phyloP scores from a whole-genome alignment of 2,329 filamentous ascomycete species.

The Colletotrichum sp. region DNA sequence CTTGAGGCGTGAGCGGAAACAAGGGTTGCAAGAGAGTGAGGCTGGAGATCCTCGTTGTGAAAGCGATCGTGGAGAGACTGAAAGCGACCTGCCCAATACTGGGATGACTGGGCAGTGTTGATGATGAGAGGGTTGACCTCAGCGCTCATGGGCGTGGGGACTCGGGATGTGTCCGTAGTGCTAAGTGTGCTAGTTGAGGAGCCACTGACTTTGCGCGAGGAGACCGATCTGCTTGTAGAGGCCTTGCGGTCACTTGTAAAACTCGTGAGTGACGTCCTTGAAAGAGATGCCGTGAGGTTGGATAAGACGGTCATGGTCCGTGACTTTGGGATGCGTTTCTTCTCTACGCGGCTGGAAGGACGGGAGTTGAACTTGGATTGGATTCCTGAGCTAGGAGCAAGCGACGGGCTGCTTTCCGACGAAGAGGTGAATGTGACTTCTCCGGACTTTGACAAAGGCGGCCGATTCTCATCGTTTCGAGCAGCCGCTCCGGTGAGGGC shows the following conservation, averaged over 20 bases:
- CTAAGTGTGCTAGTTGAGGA: slow-evolving; percentile 18
- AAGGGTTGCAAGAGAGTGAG: background rate
- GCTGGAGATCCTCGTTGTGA: slow-evolving; percentile 35
- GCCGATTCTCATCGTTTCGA: slow-evolving; percentile 30
- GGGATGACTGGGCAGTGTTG: slow-evolving; percentile 46
- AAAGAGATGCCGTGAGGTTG: slow-evolving; percentile 50
- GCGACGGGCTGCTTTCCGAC: background rate
- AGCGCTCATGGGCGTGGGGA: background rate
- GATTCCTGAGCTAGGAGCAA: background rate
- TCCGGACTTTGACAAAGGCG: background rate
- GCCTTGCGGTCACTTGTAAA: slow-evolving; percentile 5
- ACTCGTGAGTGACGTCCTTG: slow-evolving; percentile 28
- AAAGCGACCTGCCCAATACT: slow-evolving; percentile 70
- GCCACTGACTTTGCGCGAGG: slow-evolving; percentile 17
- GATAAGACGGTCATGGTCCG: slow-evolving; percentile 50
- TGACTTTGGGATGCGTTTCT: slow-evolving; percentile 43
- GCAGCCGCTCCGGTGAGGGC: slow-evolving; percentile 24
- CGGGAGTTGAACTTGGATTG: background rate
- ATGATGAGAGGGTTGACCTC: slow-evolving; percentile 31
- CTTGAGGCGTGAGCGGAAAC: slow-evolving; percentile 9
- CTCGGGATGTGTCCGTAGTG: background rate
- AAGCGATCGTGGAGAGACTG: slow-evolving; percentile 60
- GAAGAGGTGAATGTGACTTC: background rate
- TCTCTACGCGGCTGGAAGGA: background rate
- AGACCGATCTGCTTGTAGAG: background rate